Percentiles rank a stretch among this genome's conserved stretches.
Evolutionary conservation across 805 yeast genomes (phyloP).

Genomic region (Saccharomycopsis vini): DNA sequence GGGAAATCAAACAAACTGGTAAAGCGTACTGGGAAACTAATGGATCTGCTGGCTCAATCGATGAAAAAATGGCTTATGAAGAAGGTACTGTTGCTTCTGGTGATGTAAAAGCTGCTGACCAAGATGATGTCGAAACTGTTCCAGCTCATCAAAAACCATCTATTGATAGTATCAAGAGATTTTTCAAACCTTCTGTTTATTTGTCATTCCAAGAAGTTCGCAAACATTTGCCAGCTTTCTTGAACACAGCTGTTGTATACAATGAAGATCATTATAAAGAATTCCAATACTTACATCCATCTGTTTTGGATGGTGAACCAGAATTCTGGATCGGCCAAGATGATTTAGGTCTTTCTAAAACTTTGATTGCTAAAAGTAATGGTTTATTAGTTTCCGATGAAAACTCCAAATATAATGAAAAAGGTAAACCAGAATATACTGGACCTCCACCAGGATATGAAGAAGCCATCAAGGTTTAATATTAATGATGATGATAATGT

Average conservation of each 20-base stretch:
- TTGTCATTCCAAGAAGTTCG: constrained; percentile 35
- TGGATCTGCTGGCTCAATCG: constrained; percentile 14
- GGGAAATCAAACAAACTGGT: constrained; percentile 47
- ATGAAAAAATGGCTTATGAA: constrained; percentile 5
- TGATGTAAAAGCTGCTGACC: not conserved
- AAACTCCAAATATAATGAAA: constrained; percentile 49
- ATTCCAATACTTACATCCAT: constrained; percentile 47
- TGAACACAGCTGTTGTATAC: constrained; percentile 21
- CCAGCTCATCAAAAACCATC: constrained; percentile 1
- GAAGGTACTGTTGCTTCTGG: not conserved
- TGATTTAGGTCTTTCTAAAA: constrained; percentile 53
- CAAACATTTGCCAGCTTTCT: constrained; percentile 31
- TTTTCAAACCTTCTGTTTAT: constrained; percentile 35
- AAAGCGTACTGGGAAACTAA: constrained; percentile 26
- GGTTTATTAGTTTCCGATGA: constrained; percentile 50
- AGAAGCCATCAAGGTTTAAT: constrained; percentile 30
- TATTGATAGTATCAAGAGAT: constrained; percentile 22
- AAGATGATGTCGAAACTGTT: not conserved
- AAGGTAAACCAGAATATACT: constrained; percentile 42
- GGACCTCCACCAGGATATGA: constrained; percentile 70
- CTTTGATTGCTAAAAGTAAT: constrained; percentile 47
- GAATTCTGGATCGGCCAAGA: constrained; percentile 67
- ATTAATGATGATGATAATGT: too few species aligned
- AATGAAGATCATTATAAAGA: constrained; percentile 26
- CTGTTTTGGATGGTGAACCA: constrained; percentile 47